A percentile compares a stretch with the other conserved stretches of the same genome.
phyloP scores from a whole-genome alignment of 2,329 filamentous ascomycete species.

The Fusarium metavorans region DNA sequence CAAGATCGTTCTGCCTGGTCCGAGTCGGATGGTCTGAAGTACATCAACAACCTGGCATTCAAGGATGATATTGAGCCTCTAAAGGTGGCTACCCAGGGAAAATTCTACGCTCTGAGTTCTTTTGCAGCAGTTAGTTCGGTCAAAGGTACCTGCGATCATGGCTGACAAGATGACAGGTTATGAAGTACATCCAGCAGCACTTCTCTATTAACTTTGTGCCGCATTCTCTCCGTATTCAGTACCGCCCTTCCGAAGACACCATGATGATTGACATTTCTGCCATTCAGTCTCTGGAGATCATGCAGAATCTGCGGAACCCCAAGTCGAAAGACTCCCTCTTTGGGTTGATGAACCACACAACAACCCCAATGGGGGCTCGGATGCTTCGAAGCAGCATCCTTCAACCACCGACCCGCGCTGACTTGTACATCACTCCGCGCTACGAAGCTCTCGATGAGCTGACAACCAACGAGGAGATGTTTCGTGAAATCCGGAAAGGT shows the following conservation, averaged over 20 bases:
- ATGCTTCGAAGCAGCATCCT: conserved; percentile 87
- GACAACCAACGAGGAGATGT: conserved; percentile 85
- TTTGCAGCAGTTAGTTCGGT: conserved; percentile 79
- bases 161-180: conserved; percentile 64
- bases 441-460: conserved; percentile 89
- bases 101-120: conserved; percentile 86
- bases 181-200: conserved; percentile 83
- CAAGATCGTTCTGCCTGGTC: conserved; percentile 87
- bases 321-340: conserved; percentile 88
- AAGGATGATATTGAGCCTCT: conserved; percentile 83
- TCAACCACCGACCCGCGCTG: conserved; percentile 82
- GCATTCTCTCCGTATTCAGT: conserved; percentile 88
- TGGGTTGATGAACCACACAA: conserved; percentile 85
- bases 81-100: conserved; percentile 82
- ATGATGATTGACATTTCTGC: conserved; percentile 97
- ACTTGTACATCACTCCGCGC: conserved; percentile 74
- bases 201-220: conserved; percentile 76
- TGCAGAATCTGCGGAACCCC: conserved; percentile 83
- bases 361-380: conserved; percentile 89
- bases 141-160: background rate
- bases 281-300: conserved; percentile 86
- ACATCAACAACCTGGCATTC: conserved; percentile 83
- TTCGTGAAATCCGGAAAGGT: conserved; percentile 80
- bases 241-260: conserved; percentile 87
- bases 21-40: conserved; percentile 80